A percentile compares a stretch with the other conserved stretches of the same genome.
Evolutionary conservation across 805 yeast genomes (phyloP).

Genomic region (Saturnispora zaruensis): DNA sequence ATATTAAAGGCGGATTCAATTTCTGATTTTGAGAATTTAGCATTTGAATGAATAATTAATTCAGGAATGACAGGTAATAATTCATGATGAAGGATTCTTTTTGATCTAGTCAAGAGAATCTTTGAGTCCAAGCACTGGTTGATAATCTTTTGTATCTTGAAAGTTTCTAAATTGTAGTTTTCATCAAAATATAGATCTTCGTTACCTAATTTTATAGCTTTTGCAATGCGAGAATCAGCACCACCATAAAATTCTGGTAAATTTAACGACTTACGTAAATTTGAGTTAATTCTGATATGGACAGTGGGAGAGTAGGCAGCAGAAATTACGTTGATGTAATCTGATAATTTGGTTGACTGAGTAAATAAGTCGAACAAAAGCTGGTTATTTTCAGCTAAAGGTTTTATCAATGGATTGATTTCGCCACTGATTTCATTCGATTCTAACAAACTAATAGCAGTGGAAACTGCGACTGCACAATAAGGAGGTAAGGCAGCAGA

Average conservation of each 20-base stretch:
- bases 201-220: slow-evolving; percentile 38
- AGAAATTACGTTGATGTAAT: slow-evolving; percentile 47
- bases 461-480: slow-evolving; percentile 58
- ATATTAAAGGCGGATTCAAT: slow-evolving; percentile 34
- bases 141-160: slow-evolving; percentile 57
- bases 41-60: slow-evolving; percentile 42
- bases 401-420: slow-evolving; percentile 27
- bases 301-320: slow-evolving; percentile 54
- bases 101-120: slow-evolving; percentile 45
- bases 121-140: slow-evolving; percentile 45
- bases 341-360: slow-evolving; percentile 29
- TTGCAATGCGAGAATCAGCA: slow-evolving; percentile 31
- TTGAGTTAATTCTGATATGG: slow-evolving; percentile 51
- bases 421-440: slow-evolving; percentile 27
- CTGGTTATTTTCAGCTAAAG: slow-evolving; percentile 35
- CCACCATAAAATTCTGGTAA: slow-evolving; percentile 47
- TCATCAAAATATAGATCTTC: slow-evolving; percentile 35
- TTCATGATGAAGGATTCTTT: slow-evolving; percentile 70
- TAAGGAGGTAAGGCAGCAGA: slow-evolving; percentile 94
- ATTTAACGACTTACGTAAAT: slow-evolving; percentile 34
- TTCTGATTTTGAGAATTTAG: slow-evolving; percentile 38
- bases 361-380: slow-evolving; percentile 34
- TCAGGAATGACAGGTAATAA: slow-evolving; percentile 59
- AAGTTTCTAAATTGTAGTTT: slow-evolving; percentile 44
- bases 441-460: slow-evolving; percentile 39